These are phyloP conservation scores for Xylariaceae sp. DNA, from an alignment of 2,329 filamentous ascomycete genomes.

Conservation along the genomic window DNA sequence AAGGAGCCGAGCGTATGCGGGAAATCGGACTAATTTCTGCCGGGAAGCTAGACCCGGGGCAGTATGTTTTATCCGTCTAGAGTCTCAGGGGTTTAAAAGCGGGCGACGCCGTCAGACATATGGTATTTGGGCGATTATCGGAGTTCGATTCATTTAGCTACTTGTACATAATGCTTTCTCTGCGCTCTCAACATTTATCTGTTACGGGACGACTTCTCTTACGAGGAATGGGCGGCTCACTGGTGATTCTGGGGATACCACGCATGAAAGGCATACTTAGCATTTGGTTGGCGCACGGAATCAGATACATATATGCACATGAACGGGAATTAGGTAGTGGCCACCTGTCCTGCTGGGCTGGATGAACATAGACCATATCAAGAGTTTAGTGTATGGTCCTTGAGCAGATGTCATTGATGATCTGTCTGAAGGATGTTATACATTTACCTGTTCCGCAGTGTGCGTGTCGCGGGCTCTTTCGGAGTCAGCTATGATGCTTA, in stretches of 20 bases:
- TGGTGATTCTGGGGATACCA: conserved; percentile 29
- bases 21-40: conserved; percentile 87
- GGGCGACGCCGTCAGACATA: conserved; percentile 13
- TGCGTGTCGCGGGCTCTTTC: not conserved
- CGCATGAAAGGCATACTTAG: conserved; percentile 27
- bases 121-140: no score
- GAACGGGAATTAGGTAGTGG: conserved; percentile 6
- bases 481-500: not conserved
- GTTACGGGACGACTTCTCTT: conserved; percentile 15
- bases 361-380: not conserved
- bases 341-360: not conserved
- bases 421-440: no score
- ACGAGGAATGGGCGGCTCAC: conserved; percentile 21
- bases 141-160: conserved; percentile 2
- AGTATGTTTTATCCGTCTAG: conserved; percentile 72
- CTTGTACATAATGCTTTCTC: conserved; percentile 29
- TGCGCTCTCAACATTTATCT: conserved; percentile 21
- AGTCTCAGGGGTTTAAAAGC: conserved; percentile 23
- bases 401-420: no score
- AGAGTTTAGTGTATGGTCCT: not conserved
- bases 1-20: conserved; percentile 89
- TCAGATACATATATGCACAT: conserved; percentile 10
- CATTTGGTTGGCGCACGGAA: conserved; percentile 29
- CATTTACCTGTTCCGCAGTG: no score
- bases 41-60: conserved; percentile 68